These are phyloP conservation scores for Mucor circinelloides DNA, from an alignment of 371 early-diverging fungal genomes.

Conservation along the genomic window DNA sequence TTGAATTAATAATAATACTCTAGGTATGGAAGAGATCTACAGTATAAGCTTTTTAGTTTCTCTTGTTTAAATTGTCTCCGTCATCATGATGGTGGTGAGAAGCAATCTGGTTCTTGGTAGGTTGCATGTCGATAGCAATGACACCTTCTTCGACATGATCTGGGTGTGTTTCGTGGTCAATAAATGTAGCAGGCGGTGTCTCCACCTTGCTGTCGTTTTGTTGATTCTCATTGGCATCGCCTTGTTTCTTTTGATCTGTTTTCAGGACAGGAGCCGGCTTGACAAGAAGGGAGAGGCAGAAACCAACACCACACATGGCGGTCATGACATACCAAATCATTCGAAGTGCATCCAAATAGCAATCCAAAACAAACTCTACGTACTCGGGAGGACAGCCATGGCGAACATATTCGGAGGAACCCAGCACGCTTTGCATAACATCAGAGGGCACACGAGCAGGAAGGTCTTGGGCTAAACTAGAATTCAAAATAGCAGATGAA, in stretches of 20 bases:
- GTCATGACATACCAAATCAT: slow-evolving; percentile 43
- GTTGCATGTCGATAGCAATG: neutral
- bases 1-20: neutral
- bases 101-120: neutral
- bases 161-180: neutral
- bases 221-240: neutral
- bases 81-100: neutral
- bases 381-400: slow-evolving; percentile 41
- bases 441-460: slow-evolving; percentile 30
- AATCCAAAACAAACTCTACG: slow-evolving; percentile 12
- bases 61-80: neutral
- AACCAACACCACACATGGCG: slow-evolving; percentile 36
- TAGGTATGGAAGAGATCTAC: neutral
- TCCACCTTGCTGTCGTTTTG: neutral
- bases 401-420: slow-evolving; percentile 38
- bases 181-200: neutral
- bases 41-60: neutral
- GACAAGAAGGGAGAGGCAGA: slow-evolving; percentile 18
- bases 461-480: slow-evolving; percentile 28
- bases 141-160: neutral
- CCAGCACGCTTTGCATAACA: slow-evolving; percentile 20
- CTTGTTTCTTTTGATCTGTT: neutral
- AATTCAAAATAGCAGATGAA: slow-evolving; percentile 41
- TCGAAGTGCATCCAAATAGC: slow-evolving; percentile 32
- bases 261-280: slow-evolving; percentile 11